Evolutionary conservation across 257 asterid species (phyloP), one percentile per base, ranked within the genome.

Genomic region (Forsythia suspensa): DNA sequence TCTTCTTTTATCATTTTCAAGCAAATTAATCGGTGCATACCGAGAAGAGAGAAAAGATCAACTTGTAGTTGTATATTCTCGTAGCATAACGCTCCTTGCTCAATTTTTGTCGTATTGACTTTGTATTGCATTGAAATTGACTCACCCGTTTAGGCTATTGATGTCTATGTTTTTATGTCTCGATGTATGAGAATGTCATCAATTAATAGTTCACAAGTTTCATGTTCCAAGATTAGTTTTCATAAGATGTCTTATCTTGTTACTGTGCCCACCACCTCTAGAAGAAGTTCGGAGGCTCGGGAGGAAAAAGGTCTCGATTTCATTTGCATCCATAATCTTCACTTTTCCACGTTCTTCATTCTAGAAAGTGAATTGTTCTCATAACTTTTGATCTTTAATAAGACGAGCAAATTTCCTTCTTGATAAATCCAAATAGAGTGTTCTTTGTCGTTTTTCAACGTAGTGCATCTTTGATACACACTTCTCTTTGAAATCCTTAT

Each of bases 251-350:
- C 65, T 20, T 69, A 21, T 73, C 44, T 12, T 73, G 70, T 76
- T 71, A 75, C 91, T 90, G 98, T n/a, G 98, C 18, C 89, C 97
- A 65, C 97, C 98, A 13, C 95, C 97, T 71, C 69, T 94, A 40
- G 96, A 92, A 81, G 89, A 88, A 87, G 98, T 91, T 86, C 43
- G 82, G 92, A 85, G 82, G 88, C 91, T 24, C 86, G n/a, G 97
- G 80, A 88, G 85, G 87, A 88, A 87, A 74, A 90, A 91, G 97
- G 97, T 94, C n/a, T 34, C n/a, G 86, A 66, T 43, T 73, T 73
- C 76, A 63, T 34, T 39, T 71, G 39, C 79, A 21, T 65, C 46
- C 10, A 65, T 63, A 48, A n/a, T 76, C 8, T 57, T 71, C 48
- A 7, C 5, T 15, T 40, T 10, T 55, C 16, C 16, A 20, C 10